These are phyloP conservation scores for Suillus clintonianus DNA, from an alignment of 768 basidiomycete genomes.

Conservation along the genomic window DNA sequence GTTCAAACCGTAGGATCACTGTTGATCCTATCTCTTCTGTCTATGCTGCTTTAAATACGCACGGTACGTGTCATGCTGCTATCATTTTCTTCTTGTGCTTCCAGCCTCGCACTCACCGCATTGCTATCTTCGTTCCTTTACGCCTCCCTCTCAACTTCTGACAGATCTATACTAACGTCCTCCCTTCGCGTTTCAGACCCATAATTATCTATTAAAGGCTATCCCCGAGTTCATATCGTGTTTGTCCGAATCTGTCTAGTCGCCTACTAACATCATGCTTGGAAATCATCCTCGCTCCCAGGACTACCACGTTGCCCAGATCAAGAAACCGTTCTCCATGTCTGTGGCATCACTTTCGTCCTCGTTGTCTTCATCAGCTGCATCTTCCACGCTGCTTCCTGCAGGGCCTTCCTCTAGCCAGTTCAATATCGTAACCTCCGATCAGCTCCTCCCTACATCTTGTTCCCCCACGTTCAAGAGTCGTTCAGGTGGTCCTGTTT, in stretches of 20 bases:
- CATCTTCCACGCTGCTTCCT: slow-evolving; percentile 42
- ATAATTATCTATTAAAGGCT: slow-evolving; percentile 29
- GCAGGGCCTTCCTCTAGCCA: slow-evolving; percentile 37
- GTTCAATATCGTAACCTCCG: slow-evolving; percentile 44
- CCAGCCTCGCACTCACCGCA: slow-evolving; percentile 25
- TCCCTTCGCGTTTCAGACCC: slow-evolving; percentile 22
- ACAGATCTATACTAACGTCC: slow-evolving; percentile 10
- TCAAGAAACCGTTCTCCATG: slow-evolving; percentile 39
- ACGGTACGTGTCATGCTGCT: slow-evolving; percentile 22
- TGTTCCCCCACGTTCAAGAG: slow-evolving; percentile 37
- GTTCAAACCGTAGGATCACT: background rate
- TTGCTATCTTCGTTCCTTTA: slow-evolving; percentile 19
- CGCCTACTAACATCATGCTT: slow-evolving; percentile 10
- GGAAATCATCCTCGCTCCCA: slow-evolving; percentile 21
- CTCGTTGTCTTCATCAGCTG: slow-evolving; percentile 47
- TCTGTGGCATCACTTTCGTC: slow-evolving; percentile 44
- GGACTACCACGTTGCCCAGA: slow-evolving; percentile 32
- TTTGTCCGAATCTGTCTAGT: slow-evolving; percentile 21
- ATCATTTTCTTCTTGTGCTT: slow-evolving; percentile 12
- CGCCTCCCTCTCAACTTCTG: slow-evolving; percentile 16
- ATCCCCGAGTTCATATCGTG: slow-evolving; percentile 30
- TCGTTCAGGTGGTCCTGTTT: slow-evolving; percentile 28
- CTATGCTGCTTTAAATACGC: slow-evolving; percentile 18
- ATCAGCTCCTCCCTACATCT: slow-evolving; percentile 41
- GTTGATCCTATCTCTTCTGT: slow-evolving; percentile 4